These are phyloP conservation scores for Trametes polyzona DNA, from an alignment of 1,284 basidiomycete genomes.

Conservation along the genomic window DNA sequence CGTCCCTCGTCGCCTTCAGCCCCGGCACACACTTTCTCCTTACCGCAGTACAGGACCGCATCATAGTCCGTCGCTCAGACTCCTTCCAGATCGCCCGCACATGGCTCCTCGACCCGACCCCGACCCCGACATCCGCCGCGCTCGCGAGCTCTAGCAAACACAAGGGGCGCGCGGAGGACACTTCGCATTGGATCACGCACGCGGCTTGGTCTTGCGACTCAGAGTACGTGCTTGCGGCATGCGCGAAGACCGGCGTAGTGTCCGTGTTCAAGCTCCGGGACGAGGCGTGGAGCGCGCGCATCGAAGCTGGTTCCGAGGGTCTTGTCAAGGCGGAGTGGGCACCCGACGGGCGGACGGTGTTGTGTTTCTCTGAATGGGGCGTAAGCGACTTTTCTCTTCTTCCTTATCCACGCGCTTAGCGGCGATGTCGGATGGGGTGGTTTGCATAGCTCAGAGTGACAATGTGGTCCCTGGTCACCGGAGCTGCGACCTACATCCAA, in stretches of 20 bases:
- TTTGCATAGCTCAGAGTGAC: conserved; percentile 72
- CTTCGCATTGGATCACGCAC: conserved; percentile 59
- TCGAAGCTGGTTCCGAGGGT: conserved; percentile 83
- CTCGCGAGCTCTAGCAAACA: conserved; percentile 31
- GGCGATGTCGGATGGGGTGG: not conserved
- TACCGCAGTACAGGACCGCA: conserved; percentile 70
- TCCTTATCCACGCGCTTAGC: not conserved
- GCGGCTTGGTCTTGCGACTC: conserved; percentile 85
- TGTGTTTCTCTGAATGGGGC: conserved; percentile 90
- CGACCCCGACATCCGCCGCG: conserved; percentile 41
- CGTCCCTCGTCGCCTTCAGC: conserved; percentile 68
- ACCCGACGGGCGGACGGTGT: conserved; percentile 74
- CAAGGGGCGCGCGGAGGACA: conserved; percentile 6
- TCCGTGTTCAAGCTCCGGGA: conserved; percentile 76
- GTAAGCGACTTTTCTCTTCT: conserved; percentile 55
- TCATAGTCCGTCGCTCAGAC: conserved; percentile 76
- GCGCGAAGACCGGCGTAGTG: conserved; percentile 63
- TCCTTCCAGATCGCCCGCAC: conserved; percentile 76
- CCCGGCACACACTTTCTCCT: conserved; percentile 77
- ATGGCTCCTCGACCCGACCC: conserved; percentile 64
- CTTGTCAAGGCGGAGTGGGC: conserved; percentile 86
- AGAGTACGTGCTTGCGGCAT: conserved; percentile 78
- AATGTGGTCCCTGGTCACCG: conserved; percentile 77
- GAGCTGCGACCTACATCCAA: conserved; percentile 74
- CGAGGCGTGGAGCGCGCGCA: conserved; percentile 72